Evolutionary conservation across 345 rosid species (phyloP).

Genomic region (Moricandia moricandioides): DNA sequence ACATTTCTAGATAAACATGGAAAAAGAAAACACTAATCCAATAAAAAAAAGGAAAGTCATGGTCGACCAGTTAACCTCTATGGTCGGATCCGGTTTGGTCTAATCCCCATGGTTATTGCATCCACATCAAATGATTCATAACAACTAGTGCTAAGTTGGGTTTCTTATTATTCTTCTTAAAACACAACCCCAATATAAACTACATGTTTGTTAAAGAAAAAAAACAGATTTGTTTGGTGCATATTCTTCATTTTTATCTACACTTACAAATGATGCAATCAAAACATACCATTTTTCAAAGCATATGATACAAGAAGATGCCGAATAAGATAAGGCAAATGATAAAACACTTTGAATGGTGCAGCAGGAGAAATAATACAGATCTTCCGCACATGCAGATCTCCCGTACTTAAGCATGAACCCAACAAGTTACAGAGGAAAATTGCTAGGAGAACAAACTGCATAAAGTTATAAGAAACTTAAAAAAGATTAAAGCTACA

Average conservation of each 20-base stretch:
- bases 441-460: not conserved
- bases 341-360: too few species aligned
- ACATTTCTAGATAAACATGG: too few species aligned
- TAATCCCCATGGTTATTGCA: too few species aligned
- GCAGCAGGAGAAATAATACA: too few species aligned
- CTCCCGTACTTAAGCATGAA: too few species aligned
- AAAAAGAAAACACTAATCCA: too few species aligned
- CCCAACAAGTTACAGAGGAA: conserved; percentile 9
- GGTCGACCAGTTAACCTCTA: too few species aligned
- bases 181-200: not conserved
- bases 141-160: not conserved
- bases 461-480: not conserved
- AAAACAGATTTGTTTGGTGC: not conserved
- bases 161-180: not conserved
- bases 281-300: not conserved
- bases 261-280: not conserved
- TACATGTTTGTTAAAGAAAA: not conserved
- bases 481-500: conserved; percentile 2
- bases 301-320: conserved; percentile 17
- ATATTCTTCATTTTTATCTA: not conserved
- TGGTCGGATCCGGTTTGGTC: too few species aligned
- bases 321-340: not conserved
- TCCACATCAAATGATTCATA: too few species aligned
- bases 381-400: too few species aligned
- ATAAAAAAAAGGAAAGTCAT: too few species aligned